Evolutionary conservation across 176 grass and related monocot species (phyloP).

Genomic region (Oryza longistaminata): DNA sequence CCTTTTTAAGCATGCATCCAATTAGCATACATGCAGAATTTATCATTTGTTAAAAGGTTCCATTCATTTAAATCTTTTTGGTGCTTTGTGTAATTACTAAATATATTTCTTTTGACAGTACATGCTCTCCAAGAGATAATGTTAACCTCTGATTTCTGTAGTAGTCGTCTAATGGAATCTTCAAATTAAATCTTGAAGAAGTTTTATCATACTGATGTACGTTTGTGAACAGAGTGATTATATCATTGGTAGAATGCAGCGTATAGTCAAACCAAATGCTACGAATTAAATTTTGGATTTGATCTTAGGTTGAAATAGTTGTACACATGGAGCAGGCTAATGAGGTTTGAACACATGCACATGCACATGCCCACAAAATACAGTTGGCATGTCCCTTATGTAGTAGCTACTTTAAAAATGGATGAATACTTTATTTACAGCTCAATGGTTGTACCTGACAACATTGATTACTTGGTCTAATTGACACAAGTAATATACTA

Average conservation of each 20-base stretch:
- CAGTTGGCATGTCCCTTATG: not conserved
- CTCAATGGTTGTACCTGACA: too few relatives aligned
- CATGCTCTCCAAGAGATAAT: not conserved
- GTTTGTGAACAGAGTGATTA: not conserved
- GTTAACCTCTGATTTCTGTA: not conserved
- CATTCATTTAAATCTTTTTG: not conserved
- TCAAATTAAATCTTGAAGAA: not conserved
- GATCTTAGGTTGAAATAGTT: not conserved
- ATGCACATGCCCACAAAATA: not conserved
- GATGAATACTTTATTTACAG: too few relatives aligned
- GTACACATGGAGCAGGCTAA: not conserved
- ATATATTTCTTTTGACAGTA: not conserved
- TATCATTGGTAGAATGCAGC: not conserved
- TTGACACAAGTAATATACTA: too few relatives aligned
- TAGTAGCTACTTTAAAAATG: too few relatives aligned
- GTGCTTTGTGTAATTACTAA: too few relatives aligned
- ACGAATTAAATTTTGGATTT: not conserved
- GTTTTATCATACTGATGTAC: not conserved
- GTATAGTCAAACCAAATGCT: not conserved
- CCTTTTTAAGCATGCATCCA: not conserved
- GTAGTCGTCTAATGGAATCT: not conserved
- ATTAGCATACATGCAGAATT: not conserved
- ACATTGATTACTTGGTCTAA: too few relatives aligned
- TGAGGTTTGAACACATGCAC: not conserved
- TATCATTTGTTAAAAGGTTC: not conserved